Evolutionary conservation across 208 protist genomes (phyloP).

Genomic region (Acanthamoeba lenticulata): DNA sequence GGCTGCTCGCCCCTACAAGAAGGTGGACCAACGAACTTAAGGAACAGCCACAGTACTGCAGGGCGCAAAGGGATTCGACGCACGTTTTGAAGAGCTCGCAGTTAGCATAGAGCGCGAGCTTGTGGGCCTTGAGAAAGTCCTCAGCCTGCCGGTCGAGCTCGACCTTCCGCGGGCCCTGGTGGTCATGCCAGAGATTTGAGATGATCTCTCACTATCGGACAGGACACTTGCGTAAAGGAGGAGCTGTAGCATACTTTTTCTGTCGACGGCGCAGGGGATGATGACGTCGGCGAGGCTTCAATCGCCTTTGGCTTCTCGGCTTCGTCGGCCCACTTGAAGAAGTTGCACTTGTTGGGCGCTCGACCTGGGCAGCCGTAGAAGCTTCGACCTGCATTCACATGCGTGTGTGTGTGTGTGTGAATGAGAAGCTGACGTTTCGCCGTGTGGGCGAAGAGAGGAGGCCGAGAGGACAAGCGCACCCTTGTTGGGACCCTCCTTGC

Average conservation of each 20-base stretch:
- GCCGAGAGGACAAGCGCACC: not conserved
- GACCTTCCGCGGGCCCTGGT: slow-evolving; percentile 42
- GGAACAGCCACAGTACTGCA: too few species aligned
- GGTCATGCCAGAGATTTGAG: too few species aligned
- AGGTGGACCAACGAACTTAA: not conserved
- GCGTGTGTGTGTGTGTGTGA: too few species aligned
- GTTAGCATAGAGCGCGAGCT: slow-evolving; percentile 37
- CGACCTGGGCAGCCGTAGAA: slow-evolving; percentile 25
- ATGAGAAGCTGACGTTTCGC: too few species aligned
- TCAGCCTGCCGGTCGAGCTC: slow-evolving; percentile 51
- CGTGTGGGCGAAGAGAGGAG: too few species aligned
- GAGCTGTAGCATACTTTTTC: not conserved
- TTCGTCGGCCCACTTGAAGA: slow-evolving; percentile 64
- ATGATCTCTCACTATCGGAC: too few species aligned
- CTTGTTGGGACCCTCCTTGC: slow-evolving; percentile 55
- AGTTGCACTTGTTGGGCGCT: slow-evolving; percentile 35
- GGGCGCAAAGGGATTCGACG: not conserved
- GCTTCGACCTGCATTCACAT: not conserved
- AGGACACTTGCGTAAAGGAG: not conserved
- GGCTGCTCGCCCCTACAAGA: not conserved
- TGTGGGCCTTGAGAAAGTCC: slow-evolving; percentile 16
- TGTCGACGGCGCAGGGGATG: not conserved
- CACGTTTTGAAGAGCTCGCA: slow-evolving; percentile 66
- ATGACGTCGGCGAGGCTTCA: not conserved
- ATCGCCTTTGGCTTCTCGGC: not conserved